Percentiles rank a stretch among this genome's conserved stretches.
Evolutionary conservation across 176 grass and related monocot genomes (phyloP).

Genomic region (Oryza punctata): DNA sequence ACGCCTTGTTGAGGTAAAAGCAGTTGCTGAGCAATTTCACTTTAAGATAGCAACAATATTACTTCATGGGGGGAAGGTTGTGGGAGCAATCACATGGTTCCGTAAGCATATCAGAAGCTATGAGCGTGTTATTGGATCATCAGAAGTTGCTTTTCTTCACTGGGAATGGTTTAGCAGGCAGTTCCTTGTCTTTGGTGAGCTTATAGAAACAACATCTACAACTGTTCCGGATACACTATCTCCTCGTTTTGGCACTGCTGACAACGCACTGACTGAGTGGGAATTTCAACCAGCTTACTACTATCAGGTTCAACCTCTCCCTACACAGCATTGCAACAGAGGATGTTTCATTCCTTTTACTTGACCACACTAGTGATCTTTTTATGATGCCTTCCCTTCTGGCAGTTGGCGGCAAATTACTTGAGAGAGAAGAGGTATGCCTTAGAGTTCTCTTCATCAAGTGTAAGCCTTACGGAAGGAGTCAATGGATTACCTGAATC

Average conservation of each 20-base stretch:
- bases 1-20: slow-evolving; percentile 89
- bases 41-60: slow-evolving; percentile 98
- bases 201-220: slow-evolving; percentile 81
- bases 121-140: slow-evolving; percentile 60
- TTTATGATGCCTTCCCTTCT: slow-evolving; percentile 47
- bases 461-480: slow-evolving; percentile 46
- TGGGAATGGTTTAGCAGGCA: slow-evolving; percentile 98
- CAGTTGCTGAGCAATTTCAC: slow-evolving; percentile 83
- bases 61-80: slow-evolving; percentile 83
- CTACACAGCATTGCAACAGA: slow-evolving; percentile 3
- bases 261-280: slow-evolving; percentile 89
- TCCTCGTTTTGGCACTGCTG: slow-evolving; percentile 75
- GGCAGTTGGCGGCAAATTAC: slow-evolving; percentile 89
- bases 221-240: slow-evolving; percentile 64
- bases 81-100: slow-evolving; percentile 93
- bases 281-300: slow-evolving; percentile 98
- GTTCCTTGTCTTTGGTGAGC: slow-evolving; percentile 93
- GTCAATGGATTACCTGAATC: slow-evolving; percentile 73
- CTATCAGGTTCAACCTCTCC: slow-evolving; percentile 71
- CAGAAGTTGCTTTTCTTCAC: slow-evolving; percentile 86
- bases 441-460: slow-evolving; percentile 61
- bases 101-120: slow-evolving; percentile 78
- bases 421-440: slow-evolving; percentile 91
- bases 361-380: slow-evolving; percentile 39
- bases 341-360: slow-evolving; percentile 31